phyloP scores from a whole-genome alignment of 768 basidiomycete species.

The Lentinula detonsa region DNA sequence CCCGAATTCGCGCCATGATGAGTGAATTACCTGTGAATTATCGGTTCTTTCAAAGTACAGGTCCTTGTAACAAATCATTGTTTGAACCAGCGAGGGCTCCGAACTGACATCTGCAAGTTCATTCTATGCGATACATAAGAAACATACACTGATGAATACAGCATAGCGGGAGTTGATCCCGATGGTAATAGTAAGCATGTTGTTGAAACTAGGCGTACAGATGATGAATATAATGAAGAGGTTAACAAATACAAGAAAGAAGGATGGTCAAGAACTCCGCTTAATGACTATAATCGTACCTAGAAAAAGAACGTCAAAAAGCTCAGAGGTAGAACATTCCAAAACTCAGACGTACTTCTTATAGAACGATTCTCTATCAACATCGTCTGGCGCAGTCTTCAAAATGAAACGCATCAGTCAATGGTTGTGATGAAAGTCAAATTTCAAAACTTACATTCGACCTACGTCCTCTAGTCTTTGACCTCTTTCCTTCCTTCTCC shows the following conservation, averaged over 20 bases:
- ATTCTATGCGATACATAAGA: too few relatives aligned
- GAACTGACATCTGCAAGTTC: too few relatives aligned
- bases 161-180: background rate
- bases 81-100: too few relatives aligned
- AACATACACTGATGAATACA: background rate
- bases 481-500: conserved; percentile 52
- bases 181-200: background rate
- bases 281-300: background rate
- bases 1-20: too few relatives aligned
- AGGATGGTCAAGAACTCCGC: too few relatives aligned
- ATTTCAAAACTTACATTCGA: conserved; percentile 44
- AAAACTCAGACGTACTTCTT: conserved; percentile 49
- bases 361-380: conserved; percentile 83
- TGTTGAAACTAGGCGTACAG: background rate
- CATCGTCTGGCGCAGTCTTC: conserved; percentile 34
- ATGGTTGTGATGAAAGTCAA: background rate
- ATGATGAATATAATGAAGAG: background rate
- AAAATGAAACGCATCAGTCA: background rate
- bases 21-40: too few relatives aligned
- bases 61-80: too few relatives aligned
- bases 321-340: background rate
- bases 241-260: background rate
- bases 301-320: background rate
- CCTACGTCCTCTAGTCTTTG: conserved; percentile 58
- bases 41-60: too few relatives aligned